A percentile compares a stretch with the other conserved stretches of the same genome.
These are phyloP conservation scores for Saccharomycopsis javanensis DNA, from an alignment of 805 yeast species.

Conservation along the genomic window DNA sequence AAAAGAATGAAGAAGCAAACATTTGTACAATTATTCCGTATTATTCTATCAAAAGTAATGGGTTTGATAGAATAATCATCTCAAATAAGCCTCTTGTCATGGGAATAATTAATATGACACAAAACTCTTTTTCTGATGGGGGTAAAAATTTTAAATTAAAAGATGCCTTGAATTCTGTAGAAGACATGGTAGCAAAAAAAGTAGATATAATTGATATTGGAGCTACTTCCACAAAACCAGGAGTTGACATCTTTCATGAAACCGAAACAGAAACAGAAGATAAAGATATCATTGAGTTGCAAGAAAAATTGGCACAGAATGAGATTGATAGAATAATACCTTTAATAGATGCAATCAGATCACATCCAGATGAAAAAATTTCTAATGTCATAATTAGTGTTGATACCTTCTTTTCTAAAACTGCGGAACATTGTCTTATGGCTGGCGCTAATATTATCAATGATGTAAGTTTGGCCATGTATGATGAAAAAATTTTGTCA, in stretches of 20 bases:
- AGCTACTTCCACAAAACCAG: conserved; percentile 91
- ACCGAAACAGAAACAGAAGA: neutral
- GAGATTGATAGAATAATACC: conserved; percentile 69
- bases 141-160: conserved; percentile 37
- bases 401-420: conserved; percentile 77
- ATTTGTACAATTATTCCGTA: conserved; percentile 10
- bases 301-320: conserved; percentile 48
- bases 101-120: conserved; percentile 86
- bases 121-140: conserved; percentile 95
- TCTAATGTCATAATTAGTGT: conserved; percentile 52
- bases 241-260: conserved; percentile 31
- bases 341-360: conserved; percentile 51
- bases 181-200: conserved; percentile 43
- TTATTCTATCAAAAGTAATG: conserved; percentile 17
- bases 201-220: conserved; percentile 86
- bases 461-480: conserved; percentile 83
- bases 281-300: neutral
- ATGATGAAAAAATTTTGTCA: conserved; percentile 55
- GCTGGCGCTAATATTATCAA: conserved; percentile 89
- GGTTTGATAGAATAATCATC: conserved; percentile 25
- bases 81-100: conserved; percentile 50
- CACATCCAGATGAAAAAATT: conserved; percentile 28
- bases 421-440: conserved; percentile 57
- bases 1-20: neutral
- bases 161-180: conserved; percentile 37